phyloP scores from a whole-genome alignment of 495 filamentous ascomycete species.

The Penicillium cinerascens region DNA sequence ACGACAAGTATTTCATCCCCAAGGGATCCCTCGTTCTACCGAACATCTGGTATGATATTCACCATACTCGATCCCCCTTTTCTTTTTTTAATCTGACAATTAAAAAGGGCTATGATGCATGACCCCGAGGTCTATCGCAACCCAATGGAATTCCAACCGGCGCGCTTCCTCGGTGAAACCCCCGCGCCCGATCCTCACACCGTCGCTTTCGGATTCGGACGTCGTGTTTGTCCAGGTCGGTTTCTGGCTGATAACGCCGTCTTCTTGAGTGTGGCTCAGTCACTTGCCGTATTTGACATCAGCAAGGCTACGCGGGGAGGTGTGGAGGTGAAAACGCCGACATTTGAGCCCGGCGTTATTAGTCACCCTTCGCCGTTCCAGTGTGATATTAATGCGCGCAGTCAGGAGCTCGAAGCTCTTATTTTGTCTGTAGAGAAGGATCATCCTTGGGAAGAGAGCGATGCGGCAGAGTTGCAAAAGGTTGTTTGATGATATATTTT shows the following conservation, averaged over 20 bases:
- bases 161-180: conserved; percentile 28
- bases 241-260: conserved; percentile 33
- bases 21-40: conserved; percentile 44
- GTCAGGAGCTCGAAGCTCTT: conserved; percentile 23
- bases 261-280: conserved; percentile 30
- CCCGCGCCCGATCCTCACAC: conserved; percentile 30
- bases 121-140: conserved; percentile 16
- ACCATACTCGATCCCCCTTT: too few species aligned
- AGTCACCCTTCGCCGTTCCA: conserved; percentile 38
- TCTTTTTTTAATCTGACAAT: not conserved
- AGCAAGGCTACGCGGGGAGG: conserved; percentile 30
- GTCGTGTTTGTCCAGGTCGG: conserved; percentile 38
- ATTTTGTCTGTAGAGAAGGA: conserved; percentile 38
- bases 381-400: conserved; percentile 32
- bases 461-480: not conserved
- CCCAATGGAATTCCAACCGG: conserved; percentile 28
- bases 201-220: conserved; percentile 37
- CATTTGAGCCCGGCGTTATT: conserved; percentile 35
- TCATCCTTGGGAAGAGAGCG: conserved; percentile 42
- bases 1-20: conserved; percentile 39
- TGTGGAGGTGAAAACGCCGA: conserved; percentile 17
- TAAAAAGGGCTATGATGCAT: conserved; percentile 30
- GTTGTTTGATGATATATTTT: not conserved
- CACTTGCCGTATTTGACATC: conserved; percentile 41
- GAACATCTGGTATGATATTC: conserved; percentile 37